phyloP scores from a whole-genome alignment of 371 early-diverging fungal genomes.

The Mucor indicus region DNA sequence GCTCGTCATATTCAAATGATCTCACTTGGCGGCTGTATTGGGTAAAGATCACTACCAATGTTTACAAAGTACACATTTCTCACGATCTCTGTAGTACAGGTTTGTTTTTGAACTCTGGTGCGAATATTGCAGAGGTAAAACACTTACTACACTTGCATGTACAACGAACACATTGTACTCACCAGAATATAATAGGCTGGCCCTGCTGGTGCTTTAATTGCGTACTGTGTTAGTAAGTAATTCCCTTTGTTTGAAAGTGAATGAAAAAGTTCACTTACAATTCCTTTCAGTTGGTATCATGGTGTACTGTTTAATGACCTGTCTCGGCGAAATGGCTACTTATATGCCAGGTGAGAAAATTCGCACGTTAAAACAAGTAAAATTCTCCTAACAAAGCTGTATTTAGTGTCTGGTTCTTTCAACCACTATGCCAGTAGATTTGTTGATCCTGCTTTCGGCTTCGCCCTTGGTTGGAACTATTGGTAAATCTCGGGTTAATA shows the following conservation, averaged over 20 bases:
- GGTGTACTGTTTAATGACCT: constrained; percentile 74
- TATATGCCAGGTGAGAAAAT: constrained; percentile 49
- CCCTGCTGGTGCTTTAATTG: constrained; percentile 74
- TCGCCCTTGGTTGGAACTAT: constrained; percentile 70
- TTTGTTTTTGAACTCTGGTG: constrained; percentile 82
- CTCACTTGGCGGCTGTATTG: constrained; percentile 61
- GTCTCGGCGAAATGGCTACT: constrained; percentile 86
- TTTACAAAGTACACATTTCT: not conserved
- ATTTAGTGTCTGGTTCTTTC: constrained; percentile 72
- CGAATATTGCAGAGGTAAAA: constrained; percentile 52
- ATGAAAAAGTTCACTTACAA: constrained; percentile 1
- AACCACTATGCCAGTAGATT: constrained; percentile 81
- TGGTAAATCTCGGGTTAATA: too few relatives aligned
- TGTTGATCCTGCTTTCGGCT: constrained; percentile 79
- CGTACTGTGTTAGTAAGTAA: constrained; percentile 64
- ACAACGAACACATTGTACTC: too few relatives aligned
- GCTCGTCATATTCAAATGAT: constrained; percentile 83
- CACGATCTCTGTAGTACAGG: constrained; percentile 68
- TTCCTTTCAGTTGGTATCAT: constrained; percentile 38
- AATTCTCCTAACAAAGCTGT: too few relatives aligned
- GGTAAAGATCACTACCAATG: constrained; percentile 26
- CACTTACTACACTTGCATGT: not conserved
- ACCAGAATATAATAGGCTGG: too few relatives aligned
- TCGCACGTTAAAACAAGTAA: too few relatives aligned
- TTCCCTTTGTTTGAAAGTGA: not conserved